Percentiles rank a stretch among this genome's conserved stretches.
Evolutionary conservation across 805 yeast species (phyloP).

Genomic region (Ogataea trehalophila): DNA sequence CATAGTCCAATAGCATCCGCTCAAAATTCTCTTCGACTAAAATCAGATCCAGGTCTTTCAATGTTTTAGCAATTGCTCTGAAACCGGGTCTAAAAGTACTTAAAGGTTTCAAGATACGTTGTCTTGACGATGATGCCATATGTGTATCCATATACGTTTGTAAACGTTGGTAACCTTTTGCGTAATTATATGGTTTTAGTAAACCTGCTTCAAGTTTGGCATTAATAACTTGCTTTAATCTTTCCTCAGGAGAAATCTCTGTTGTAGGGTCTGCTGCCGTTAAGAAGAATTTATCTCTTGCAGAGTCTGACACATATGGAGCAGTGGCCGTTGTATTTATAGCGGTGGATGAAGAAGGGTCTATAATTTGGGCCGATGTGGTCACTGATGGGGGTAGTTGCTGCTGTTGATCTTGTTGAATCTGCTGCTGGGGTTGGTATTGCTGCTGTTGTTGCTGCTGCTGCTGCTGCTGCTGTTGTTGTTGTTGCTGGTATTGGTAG

Average conservation of each 20-base stretch:
- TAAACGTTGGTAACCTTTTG: slow-evolving; percentile 84
- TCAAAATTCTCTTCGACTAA: slow-evolving; percentile 93
- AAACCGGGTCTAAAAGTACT: slow-evolving; percentile 88
- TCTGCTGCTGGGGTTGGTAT: slow-evolving; percentile 8
- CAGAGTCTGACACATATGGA: slow-evolving; percentile 58
- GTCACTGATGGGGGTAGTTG: slow-evolving; percentile 2
- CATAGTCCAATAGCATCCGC: slow-evolving; percentile 88
- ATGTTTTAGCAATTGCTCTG: slow-evolving; percentile 82
- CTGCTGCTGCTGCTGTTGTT: background rate
- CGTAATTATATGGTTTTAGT: slow-evolving; percentile 88
- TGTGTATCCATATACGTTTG: slow-evolving; percentile 90
- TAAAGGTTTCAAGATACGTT: slow-evolving; percentile 79
- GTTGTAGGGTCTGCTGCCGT: slow-evolving; percentile 98
- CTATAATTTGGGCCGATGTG: slow-evolving; percentile 6
- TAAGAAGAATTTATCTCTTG: slow-evolving; percentile 86
- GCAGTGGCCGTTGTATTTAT: slow-evolving; percentile 1
- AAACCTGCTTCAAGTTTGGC: slow-evolving; percentile 94
- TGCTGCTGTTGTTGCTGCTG: slow-evolving; percentile 6
- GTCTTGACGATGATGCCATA: slow-evolving; percentile 80
- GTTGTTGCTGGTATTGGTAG: background rate
- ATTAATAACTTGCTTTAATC: slow-evolving; percentile 86
- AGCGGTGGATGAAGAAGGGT: background rate
- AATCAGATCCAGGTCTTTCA: slow-evolving; percentile 87
- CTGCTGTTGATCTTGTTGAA: slow-evolving; percentile 5
- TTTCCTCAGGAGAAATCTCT: slow-evolving; percentile 88